Evolutionary conservation across 192 early-diverging fungal species (phyloP).

Genomic region (Chytriomyces confervae): DNA sequence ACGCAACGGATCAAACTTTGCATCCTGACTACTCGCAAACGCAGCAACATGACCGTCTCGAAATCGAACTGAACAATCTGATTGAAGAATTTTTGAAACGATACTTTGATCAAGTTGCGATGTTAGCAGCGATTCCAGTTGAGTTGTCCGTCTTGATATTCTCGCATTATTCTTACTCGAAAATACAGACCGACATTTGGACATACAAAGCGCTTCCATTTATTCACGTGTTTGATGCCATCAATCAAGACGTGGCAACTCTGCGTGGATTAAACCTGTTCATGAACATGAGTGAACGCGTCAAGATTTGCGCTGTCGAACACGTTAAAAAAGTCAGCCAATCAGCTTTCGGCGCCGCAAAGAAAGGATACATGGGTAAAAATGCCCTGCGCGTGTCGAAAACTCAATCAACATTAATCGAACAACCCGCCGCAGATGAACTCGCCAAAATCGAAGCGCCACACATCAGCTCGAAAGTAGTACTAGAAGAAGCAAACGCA

Average conservation of each 20-base stretch:
- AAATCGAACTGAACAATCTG: constrained; percentile 15
- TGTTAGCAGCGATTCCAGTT: constrained; percentile 20
- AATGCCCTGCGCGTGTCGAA: background rate
- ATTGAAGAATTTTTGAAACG: constrained; percentile 8
- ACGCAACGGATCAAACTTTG: background rate
- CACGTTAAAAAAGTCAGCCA: constrained; percentile 16
- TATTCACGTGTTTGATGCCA: constrained; percentile 29
- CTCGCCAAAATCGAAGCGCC: constrained; percentile 17
- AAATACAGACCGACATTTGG: constrained; percentile 13
- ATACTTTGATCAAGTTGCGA: constrained; percentile 22
- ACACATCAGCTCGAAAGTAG: constrained; percentile 7
- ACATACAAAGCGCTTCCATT: background rate
- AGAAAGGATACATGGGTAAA: constrained; percentile 25
- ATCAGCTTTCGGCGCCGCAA: constrained; percentile 14
- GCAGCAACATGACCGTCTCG: constrained; percentile 13
- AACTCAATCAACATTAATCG: background rate
- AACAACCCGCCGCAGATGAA: background rate
- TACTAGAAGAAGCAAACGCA: constrained; percentile 20
- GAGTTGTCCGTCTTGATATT: background rate
- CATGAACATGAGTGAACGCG: constrained; percentile 29
- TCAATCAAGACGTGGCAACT: constrained; percentile 10
- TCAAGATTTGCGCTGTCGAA: constrained; percentile 12
- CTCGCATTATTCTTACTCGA: background rate
- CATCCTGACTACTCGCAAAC: background rate
- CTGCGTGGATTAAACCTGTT: constrained; percentile 24